These are phyloP conservation scores for Comarum palustre DNA, from an alignment of 306 rosid genomes.

Conservation along the genomic window DNA sequence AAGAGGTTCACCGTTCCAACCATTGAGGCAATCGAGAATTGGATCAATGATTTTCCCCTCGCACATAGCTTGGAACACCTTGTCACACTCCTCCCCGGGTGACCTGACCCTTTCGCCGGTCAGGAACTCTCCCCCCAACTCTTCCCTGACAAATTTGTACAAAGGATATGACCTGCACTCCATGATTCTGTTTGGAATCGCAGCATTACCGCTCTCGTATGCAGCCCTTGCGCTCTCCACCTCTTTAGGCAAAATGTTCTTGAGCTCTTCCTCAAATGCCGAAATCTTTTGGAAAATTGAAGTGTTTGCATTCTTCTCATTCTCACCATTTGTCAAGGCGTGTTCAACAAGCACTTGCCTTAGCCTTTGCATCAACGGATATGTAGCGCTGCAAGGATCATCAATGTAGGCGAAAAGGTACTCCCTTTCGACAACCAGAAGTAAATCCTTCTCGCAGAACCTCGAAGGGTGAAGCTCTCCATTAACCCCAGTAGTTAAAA, in stretches of 20 bases:
- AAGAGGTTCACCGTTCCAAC: constrained; percentile 87
- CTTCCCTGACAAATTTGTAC: constrained; percentile 78
- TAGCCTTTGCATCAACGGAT: constrained; percentile 83
- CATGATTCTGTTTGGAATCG: constrained; percentile 52
- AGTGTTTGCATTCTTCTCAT: constrained; percentile 54
- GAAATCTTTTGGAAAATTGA: constrained; percentile 83
- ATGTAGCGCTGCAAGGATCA: constrained; percentile 67
- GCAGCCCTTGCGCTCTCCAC: constrained; percentile 60
- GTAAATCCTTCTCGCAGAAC: constrained; percentile 75
- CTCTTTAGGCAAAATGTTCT: constrained; percentile 63
- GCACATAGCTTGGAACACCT: constrained; percentile 69
- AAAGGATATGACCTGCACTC: constrained; percentile 81
- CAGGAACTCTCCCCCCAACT: constrained; percentile 51
- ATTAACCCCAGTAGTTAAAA: constrained; percentile 55
- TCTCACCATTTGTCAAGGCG: constrained; percentile 54
- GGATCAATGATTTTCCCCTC: constrained; percentile 82
- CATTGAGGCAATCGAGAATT: constrained; percentile 59
- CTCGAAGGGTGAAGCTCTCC: constrained; percentile 86
- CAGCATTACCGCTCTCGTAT: constrained; percentile 47
- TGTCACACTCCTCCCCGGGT: constrained; percentile 83
- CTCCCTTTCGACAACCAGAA: constrained; percentile 76
- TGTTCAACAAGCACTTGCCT: constrained; percentile 75
- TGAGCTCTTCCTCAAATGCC: constrained; percentile 69
- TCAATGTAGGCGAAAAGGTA: constrained; percentile 60
- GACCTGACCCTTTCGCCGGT: constrained; percentile 64